These are phyloP conservation scores for Sistotremastrum niveocremeum DNA, from an alignment of 768 basidiomycete genomes.

Conservation along the genomic window DNA sequence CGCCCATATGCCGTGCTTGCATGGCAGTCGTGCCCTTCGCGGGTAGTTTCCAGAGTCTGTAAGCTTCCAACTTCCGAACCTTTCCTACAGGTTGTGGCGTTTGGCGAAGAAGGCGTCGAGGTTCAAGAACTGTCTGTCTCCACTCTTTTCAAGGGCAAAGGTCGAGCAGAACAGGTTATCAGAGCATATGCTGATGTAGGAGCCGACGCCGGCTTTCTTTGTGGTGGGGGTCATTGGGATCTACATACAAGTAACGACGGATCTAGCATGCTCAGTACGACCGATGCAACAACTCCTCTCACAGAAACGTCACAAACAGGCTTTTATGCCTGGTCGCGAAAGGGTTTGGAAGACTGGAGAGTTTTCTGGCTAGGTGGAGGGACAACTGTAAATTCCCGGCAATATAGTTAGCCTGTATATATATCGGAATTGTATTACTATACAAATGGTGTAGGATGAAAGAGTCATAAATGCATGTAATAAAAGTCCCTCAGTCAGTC, in stretches of 20 bases:
- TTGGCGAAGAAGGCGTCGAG: conserved; percentile 62
- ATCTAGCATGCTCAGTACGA: conserved; percentile 14
- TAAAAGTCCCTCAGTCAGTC: too few relatives aligned
- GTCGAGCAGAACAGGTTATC: conserved; percentile 30
- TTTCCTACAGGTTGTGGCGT: conserved; percentile 55
- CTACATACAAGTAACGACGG: conserved; percentile 5
- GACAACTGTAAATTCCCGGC: conserved; percentile 7
- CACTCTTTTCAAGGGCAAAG: conserved; percentile 39
- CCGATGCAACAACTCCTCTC: conserved; percentile 29
- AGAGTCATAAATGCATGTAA: too few relatives aligned
- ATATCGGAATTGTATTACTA: not conserved
- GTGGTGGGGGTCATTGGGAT: conserved; percentile 37
- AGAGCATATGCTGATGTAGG: conserved; percentile 52
- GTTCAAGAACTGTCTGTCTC: conserved; percentile 52
- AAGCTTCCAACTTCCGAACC: conserved; percentile 22
- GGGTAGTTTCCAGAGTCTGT: conserved; percentile 40
- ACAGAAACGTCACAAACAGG: conserved; percentile 47
- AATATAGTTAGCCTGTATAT: not conserved
- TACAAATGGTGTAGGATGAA: not conserved
- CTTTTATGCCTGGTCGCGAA: conserved; percentile 67
- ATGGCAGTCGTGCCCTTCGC: conserved; percentile 48
- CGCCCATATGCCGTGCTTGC: conserved; percentile 40
- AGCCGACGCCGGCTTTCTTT: conserved; percentile 46
- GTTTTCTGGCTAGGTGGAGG: conserved; percentile 73
- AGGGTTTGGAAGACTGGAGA: conserved; percentile 61